These are phyloP conservation scores for Peronospora tabacina DNA, from an alignment of 352 stramenopile species.

Conservation along the genomic window DNA sequence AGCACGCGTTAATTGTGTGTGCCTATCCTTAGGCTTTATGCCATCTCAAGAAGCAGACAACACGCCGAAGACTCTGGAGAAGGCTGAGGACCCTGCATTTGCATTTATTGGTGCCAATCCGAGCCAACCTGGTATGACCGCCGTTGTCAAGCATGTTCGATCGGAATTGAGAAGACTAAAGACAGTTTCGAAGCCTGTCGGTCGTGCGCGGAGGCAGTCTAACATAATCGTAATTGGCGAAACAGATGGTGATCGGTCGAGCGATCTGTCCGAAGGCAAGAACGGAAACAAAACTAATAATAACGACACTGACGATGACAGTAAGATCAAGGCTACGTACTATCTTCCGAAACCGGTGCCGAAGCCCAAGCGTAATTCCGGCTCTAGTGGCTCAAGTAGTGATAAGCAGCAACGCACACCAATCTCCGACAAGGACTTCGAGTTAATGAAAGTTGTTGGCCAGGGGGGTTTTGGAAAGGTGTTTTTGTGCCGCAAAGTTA, in stretches of 20 bases:
- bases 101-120: conserved; percentile 76
- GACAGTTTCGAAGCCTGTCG: conserved; percentile 23
- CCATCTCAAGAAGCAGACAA: conserved; percentile 55
- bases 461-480: conserved; percentile 97
- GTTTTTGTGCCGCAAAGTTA: conserved; percentile 94
- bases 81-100: conserved; percentile 75
- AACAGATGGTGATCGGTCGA: conserved; percentile 67
- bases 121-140: conserved; percentile 73
- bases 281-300: conserved; percentile 24
- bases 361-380: conserved; percentile 30
- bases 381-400: conserved; percentile 16
- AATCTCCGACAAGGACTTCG: conserved; percentile 89
- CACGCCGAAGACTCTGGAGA: conserved; percentile 64
- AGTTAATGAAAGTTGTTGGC: conserved; percentile 95
- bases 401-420: conserved; percentile 25
- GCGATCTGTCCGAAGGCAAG: conserved; percentile 60
- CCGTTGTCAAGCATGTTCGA: conserved; percentile 74
- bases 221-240: conserved; percentile 86
- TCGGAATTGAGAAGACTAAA: conserved; percentile 49
- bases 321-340: conserved; percentile 62
- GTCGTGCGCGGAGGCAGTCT: conserved; percentile 49
- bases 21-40: conserved; percentile 79
- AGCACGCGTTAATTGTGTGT: conserved; percentile 79
- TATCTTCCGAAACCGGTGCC: conserved; percentile 70
- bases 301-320: conserved; percentile 23